Percentiles rank a stretch among this genome's conserved stretches.
Evolutionary conservation across 768 basidiomycete genomes (phyloP).

Genomic region (Lactarius indigo): DNA sequence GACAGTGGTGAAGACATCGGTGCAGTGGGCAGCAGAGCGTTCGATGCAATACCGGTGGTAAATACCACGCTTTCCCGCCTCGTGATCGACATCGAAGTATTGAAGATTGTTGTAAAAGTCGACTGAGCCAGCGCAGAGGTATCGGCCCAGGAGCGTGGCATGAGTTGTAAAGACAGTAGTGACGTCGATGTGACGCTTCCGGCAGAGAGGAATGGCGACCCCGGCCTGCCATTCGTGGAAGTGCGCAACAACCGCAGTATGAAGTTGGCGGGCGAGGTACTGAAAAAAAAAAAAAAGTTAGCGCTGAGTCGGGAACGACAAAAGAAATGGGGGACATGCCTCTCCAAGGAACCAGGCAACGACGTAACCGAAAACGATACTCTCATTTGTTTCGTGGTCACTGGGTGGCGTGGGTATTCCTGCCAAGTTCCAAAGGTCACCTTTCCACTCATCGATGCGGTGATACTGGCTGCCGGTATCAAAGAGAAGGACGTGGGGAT

Average conservation of each 20-base stretch:
- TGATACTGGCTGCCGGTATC: constrained; percentile 88
- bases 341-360: constrained; percentile 99
- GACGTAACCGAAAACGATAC: constrained; percentile 95
- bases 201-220: constrained; percentile 88
- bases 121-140: constrained; percentile 96
- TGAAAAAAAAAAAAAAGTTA: constrained; percentile 32
- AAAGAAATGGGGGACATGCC: constrained; percentile 43
- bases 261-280: constrained; percentile 79
- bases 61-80: constrained; percentile 98
- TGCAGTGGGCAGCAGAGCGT: constrained; percentile 88
- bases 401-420: constrained; percentile 96
- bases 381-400: constrained; percentile 97
- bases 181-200: constrained; percentile 96
- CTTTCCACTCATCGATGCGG: constrained; percentile 97
- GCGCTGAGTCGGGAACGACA: background rate
- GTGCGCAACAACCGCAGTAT: constrained; percentile 90
- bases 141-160: constrained; percentile 96
- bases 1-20: constrained; percentile 98
- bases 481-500: constrained; percentile 91
- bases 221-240: constrained; percentile 99
- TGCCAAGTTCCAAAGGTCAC: constrained; percentile 96
- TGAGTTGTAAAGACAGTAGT: constrained; percentile 99
- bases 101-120: constrained; percentile 99
- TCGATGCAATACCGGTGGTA: constrained; percentile 99
- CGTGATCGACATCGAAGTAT: constrained; percentile 99